Percentiles rank a stretch among this genome's conserved stretches.
Evolutionary conservation across 805 yeast species (phyloP).

Genomic region (Metschnikowia reukaufii): DNA sequence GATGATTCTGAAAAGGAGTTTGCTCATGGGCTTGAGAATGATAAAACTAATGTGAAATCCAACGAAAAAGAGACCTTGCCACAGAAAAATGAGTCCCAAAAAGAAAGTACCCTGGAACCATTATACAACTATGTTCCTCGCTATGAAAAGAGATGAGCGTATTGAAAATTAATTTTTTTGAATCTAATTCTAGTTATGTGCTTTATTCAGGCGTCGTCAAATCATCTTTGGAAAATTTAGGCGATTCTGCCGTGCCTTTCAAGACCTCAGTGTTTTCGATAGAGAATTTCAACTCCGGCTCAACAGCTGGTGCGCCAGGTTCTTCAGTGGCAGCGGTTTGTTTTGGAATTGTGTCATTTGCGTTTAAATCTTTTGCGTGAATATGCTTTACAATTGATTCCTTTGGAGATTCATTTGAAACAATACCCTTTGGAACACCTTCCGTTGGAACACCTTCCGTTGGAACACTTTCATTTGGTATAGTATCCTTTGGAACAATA

Average conservation of each 20-base stretch:
- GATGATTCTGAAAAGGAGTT: neutral
- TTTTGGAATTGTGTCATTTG: no score
- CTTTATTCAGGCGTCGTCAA: neutral
- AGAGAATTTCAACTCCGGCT: neutral
- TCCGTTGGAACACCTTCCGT: neutral
- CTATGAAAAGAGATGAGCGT: neutral
- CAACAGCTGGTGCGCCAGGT: neutral
- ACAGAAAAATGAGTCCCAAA: neutral
- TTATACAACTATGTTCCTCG: conserved; percentile 10
- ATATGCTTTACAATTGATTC: no score
- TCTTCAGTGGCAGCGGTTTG: neutral
- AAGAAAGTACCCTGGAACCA: neutral
- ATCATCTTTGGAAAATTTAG: neutral
- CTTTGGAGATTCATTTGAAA: no score
- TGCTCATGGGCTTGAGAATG: no score
- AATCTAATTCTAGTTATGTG: neutral
- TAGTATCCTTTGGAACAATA: no score
- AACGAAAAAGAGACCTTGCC: no score
- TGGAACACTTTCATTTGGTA: neutral
- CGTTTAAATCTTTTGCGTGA: no score
- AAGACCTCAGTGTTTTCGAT: neutral
- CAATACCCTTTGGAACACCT: neutral
- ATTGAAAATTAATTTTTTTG: no score
- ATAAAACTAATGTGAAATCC: no score
- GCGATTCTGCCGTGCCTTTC: neutral